These are phyloP conservation scores for Cryptococcus amylolentus DNA, from an alignment of 1,284 basidiomycete genomes.

Conservation along the genomic window DNA sequence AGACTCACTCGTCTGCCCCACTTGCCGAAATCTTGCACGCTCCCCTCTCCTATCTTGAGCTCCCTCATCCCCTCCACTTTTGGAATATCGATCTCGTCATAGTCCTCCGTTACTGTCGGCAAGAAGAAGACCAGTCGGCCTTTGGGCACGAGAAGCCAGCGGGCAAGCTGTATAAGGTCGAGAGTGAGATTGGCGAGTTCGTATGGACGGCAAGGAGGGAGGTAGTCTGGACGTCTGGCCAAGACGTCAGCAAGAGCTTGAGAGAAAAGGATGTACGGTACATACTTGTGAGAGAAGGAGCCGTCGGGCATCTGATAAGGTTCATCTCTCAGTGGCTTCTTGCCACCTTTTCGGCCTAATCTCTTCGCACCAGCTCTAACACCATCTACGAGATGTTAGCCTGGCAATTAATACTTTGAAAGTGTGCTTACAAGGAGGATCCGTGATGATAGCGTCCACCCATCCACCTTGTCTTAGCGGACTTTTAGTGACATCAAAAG, in stretches of 20 bases:
- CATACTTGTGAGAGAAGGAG: constrained; percentile 46
- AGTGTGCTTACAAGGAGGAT: constrained; percentile 74
- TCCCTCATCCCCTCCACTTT: constrained; percentile 70
- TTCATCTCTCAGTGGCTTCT: constrained; percentile 41
- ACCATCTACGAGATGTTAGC: constrained; percentile 63
- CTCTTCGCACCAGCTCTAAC: constrained; percentile 95
- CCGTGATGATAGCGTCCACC: constrained; percentile 92
- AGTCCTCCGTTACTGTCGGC: constrained; percentile 86
- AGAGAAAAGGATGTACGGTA: background rate
- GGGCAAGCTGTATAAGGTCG: constrained; percentile 78
- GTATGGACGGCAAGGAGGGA: constrained; percentile 87
- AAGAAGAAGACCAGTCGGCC: constrained; percentile 94
- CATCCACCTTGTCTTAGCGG: constrained; percentile 84
- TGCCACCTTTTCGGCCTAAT: constrained; percentile 62
- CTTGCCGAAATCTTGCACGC: constrained; percentile 88
- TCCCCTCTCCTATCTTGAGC: constrained; percentile 72
- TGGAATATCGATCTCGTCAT: constrained; percentile 76
- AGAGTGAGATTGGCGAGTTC: constrained; percentile 78
- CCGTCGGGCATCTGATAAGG: constrained; percentile 46
- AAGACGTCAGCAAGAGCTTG: background rate
- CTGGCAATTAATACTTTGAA: background rate
- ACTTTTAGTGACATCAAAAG: constrained; percentile 84
- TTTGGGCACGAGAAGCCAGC: constrained; percentile 76
- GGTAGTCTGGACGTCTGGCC: constrained; percentile 64
- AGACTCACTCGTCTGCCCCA: constrained; percentile 84